Percentiles rank a stretch among this genome's conserved stretches.
Evolutionary conservation across 2,329 filamentous ascomycete genomes (phyloP).

Genomic region (Colletotrichum sp.): DNA sequence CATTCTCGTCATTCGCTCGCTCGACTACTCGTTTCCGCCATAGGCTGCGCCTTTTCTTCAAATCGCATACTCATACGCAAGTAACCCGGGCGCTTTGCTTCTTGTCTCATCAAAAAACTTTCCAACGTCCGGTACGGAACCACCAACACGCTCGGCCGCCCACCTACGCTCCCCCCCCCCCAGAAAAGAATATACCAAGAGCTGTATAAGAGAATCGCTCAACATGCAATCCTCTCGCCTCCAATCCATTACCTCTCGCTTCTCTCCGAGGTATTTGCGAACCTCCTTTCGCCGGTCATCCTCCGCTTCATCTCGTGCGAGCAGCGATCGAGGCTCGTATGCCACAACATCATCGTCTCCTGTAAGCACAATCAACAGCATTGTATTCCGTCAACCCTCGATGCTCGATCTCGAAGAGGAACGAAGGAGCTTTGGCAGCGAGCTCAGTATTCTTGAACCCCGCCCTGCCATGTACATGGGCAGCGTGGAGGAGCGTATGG

Average conservation of each 20-base stretch:
- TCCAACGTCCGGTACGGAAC: not conserved
- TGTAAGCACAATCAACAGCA: conserved; percentile 60
- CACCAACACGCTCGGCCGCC: not conserved
- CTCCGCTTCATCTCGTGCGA: conserved; percentile 46
- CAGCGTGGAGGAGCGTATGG: conserved; percentile 65
- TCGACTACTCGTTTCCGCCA: conserved; percentile 22
- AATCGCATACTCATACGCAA: not conserved
- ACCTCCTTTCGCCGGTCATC: conserved; percentile 59
- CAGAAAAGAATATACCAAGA: not conserved
- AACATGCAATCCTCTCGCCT: conserved; percentile 55
- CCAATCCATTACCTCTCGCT: conserved; percentile 54
- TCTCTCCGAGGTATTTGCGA: conserved; percentile 53
- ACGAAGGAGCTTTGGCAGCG: conserved; percentile 54
- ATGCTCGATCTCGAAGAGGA: conserved; percentile 64
- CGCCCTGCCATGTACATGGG: conserved; percentile 68
- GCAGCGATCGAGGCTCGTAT: conserved; percentile 45
- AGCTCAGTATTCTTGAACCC: conserved; percentile 64
- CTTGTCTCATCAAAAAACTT: not conserved
- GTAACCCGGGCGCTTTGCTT: not conserved
- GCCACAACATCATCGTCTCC: conserved; percentile 49
- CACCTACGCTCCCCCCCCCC: not conserved
- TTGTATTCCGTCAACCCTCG: conserved; percentile 63
- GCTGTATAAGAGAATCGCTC: conserved; percentile 5
- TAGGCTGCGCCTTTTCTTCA: conserved; percentile 35
- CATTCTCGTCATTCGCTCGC: conserved; percentile 30